Evolutionary conservation across 768 basidiomycete genomes (phyloP).

Genomic region (Candolleomyces eurysporus): DNA sequence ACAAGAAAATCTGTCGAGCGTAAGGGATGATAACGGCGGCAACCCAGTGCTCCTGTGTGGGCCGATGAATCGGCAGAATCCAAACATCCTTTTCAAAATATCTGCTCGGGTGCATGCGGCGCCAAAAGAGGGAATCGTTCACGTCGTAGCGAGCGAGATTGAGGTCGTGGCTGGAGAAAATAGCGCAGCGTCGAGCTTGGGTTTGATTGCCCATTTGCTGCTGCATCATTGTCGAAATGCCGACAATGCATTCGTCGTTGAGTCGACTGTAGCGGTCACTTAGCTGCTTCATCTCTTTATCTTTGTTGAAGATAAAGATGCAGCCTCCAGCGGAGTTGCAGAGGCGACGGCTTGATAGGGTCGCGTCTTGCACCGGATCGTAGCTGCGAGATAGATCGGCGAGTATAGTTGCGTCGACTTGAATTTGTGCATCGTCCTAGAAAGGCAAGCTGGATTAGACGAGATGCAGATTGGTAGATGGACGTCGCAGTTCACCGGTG

Average conservation of each 20-base stretch:
- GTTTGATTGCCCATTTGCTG: not conserved
- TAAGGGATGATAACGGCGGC: slow-evolving; percentile 19
- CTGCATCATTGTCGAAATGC: slow-evolving; percentile 18
- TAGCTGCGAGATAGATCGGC: not conserved
- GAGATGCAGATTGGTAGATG: too few species aligned
- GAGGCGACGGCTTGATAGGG: not conserved
- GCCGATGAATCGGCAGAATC: slow-evolving; percentile 37
- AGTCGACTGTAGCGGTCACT: slow-evolving; percentile 6
- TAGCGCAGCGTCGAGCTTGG: slow-evolving; percentile 6
- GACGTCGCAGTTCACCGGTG: too few species aligned
- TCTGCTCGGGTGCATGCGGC: not conserved
- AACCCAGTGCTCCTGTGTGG: slow-evolving; percentile 28
- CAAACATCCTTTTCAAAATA: slow-evolving; percentile 32
- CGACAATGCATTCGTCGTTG: slow-evolving; percentile 26
- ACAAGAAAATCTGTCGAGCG: slow-evolving; percentile 19
- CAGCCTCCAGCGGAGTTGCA: not conserved
- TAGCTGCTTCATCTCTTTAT: not conserved
- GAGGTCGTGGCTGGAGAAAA: slow-evolving; percentile 19
- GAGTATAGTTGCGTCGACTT: not conserved
- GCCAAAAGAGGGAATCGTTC: slow-evolving; percentile 21
- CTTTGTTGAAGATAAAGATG: not conserved
- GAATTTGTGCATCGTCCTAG: not conserved
- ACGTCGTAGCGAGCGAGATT: slow-evolving; percentile 12
- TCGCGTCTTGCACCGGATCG: not conserved
- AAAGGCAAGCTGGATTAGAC: too few species aligned